These are phyloP conservation scores for Fusarium torulosum DNA, from an alignment of 2,329 filamentous ascomycete species.

Conservation along the genomic window DNA sequence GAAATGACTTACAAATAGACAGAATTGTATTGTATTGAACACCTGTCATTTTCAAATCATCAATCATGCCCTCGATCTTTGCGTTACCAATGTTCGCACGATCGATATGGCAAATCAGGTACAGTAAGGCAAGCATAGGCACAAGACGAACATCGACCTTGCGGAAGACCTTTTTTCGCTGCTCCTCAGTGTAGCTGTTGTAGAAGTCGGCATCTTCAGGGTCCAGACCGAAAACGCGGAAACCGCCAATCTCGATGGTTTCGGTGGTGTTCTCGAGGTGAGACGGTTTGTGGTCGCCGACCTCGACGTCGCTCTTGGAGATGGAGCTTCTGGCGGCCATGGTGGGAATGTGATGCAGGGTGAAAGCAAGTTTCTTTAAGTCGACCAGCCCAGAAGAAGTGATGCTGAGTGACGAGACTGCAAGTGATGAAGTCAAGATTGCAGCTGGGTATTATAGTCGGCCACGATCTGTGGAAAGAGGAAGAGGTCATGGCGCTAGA, in stretches of 20 bases:
- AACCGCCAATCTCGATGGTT: slow-evolving; percentile 40
- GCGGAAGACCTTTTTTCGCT: slow-evolving; percentile 42
- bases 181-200: slow-evolving; percentile 39
- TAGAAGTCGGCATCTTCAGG: slow-evolving; percentile 45
- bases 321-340: slow-evolving; percentile 42
- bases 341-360: not conserved
- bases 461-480: slow-evolving; percentile 19
- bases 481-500: slow-evolving; percentile 8
- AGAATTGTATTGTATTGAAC: slow-evolving; percentile 70
- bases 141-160: slow-evolving; percentile 53
- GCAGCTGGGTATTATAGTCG: slow-evolving; percentile 36
- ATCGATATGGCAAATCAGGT: slow-evolving; percentile 69
- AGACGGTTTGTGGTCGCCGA: slow-evolving; percentile 27
- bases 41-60: slow-evolving; percentile 62
- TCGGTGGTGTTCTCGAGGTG: slow-evolving; percentile 35
- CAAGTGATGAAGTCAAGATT: not conserved
- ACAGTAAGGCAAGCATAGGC: slow-evolving; percentile 67
- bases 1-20: slow-evolving; percentile 73
- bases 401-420: slow-evolving; percentile 8
- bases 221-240: slow-evolving; percentile 41
- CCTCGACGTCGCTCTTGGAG: slow-evolving; percentile 42
- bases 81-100: slow-evolving; percentile 65
- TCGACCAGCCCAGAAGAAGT: not conserved
- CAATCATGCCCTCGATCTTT: slow-evolving; percentile 58
- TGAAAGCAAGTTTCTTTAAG: not conserved